Evolutionary conservation across 345 rosid genomes (phyloP).

Genomic region (Populus tremula): DNA sequence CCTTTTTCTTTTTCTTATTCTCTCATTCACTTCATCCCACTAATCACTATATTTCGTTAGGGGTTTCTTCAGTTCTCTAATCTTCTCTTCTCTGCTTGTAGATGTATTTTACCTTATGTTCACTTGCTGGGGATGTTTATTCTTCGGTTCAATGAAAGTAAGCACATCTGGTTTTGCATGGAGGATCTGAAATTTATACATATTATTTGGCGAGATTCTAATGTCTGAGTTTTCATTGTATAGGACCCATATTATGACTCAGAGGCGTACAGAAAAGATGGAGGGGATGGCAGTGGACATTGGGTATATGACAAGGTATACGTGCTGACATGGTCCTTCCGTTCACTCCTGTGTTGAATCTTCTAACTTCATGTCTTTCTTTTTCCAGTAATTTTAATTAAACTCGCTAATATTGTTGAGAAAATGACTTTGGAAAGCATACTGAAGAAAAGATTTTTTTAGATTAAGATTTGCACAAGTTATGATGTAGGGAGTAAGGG

Average conservation of each 20-base stretch:
- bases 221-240: not conserved
- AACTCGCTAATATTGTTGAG: too few relatives aligned
- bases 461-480: too few relatives aligned
- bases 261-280: slow-evolving; percentile 73
- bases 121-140: slow-evolving; percentile 89
- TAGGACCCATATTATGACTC: slow-evolving; percentile 96
- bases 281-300: slow-evolving; percentile 89
- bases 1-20: not conserved
- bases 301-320: slow-evolving; percentile 85
- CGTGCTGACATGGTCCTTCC: too few relatives aligned
- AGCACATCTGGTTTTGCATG: not conserved
- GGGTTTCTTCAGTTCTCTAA: not conserved
- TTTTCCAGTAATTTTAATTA: too few relatives aligned
- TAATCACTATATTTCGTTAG: not conserved
- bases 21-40: not conserved
- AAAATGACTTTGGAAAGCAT: too few relatives aligned
- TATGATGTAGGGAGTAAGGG: too few relatives aligned
- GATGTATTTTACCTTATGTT: slow-evolving; percentile 86
- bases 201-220: not conserved
- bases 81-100: slow-evolving; percentile 17
- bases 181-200: not conserved
- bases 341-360: not conserved
- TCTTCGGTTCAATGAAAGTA: slow-evolving; percentile 82
- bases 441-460: too few relatives aligned
- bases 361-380: not conserved